Evolutionary conservation across 2,329 filamentous ascomycete species (phyloP), one percentile per base, ranked within the genome.

Genomic region (Penicillium sp.): DNA sequence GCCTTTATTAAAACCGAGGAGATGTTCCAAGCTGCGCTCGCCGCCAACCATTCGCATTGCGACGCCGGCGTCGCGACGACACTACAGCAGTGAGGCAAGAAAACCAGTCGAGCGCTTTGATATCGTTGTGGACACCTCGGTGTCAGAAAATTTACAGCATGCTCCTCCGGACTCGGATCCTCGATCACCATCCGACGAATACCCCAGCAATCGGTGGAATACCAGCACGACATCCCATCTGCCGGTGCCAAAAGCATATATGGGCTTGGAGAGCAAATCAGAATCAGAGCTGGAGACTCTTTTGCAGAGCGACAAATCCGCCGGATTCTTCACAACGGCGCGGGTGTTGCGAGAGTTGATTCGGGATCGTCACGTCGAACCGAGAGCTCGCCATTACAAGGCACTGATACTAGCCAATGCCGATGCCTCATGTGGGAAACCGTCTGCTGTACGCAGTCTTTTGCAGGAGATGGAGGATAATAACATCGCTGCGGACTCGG

Each of bases 391-490:
- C 5, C 74, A 77, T 60, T 96, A 94, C 69, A 85, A 89, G 61
- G 84, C 86, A 13, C 73, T 95, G 46, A 85, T 95, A 61, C 78
- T 85, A 53, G 83, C 86, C 42, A 91, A 95, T 71, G 77, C 82
- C 27, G 81, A 85, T 64, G 76, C 80, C 0, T 63, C 73, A 28
- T 67, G 80, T 46, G 92, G 91, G 8, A 90, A 87, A 5, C 85
- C 85, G 2, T 77, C 78, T 25, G 81, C 82, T 42, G 81, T 92
- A 22, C 69, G 73, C 30, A 74, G 73, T 18, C 74, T 95, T n/a
- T 72, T 96, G 22, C 73, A 81, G 20, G 90, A 96, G 63, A 89
- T 96, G 85, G 77, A 79, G 39, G 67, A 72, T 1, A 75, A 79
- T 38, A 79, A 77, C 0, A 76, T 96, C 40, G 74, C 81, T 38